Percentiles rank a stretch among this genome's conserved stretches.
These are phyloP conservation scores for Pseudocercospora musae DNA, from an alignment of 2,329 filamentous ascomycete genomes.

Conservation along the genomic window DNA sequence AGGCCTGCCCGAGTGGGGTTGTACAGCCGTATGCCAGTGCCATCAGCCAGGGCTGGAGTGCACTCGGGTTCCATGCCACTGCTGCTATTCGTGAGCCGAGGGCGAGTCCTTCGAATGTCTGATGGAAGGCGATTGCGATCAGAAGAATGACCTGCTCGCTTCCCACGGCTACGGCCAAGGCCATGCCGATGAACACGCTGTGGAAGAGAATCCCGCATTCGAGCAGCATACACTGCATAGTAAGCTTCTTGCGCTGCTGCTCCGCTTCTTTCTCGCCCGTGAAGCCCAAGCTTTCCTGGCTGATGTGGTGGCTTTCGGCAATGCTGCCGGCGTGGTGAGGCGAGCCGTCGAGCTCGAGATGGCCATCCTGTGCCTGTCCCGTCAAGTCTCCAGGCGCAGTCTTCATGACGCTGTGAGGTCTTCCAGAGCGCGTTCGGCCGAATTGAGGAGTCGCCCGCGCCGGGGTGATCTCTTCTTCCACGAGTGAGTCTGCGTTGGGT, in stretches of 20 bases:
- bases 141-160: constrained; percentile 61
- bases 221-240: constrained; percentile 66
- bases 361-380: background rate
- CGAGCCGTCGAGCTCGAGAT: background rate
- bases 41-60: constrained; percentile 70
- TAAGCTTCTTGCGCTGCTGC: constrained; percentile 54
- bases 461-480: constrained; percentile 13
- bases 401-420: constrained; percentile 13
- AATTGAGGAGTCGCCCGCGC: constrained; percentile 81
- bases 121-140: constrained; percentile 66
- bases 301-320: constrained; percentile 6
- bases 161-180: constrained; percentile 62
- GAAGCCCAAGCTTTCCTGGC: constrained; percentile 14
- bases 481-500: background rate
- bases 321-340: background rate
- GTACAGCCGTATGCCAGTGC: constrained; percentile 57
- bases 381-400: background rate
- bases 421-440: constrained; percentile 18
- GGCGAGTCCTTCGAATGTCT: constrained; percentile 64
- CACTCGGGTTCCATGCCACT: constrained; percentile 47
- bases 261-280: constrained; percentile 29
- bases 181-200: constrained; percentile 67
- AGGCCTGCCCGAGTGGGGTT: constrained; percentile 45
- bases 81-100: constrained; percentile 65
- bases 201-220: constrained; percentile 74